Evolutionary conservation across 495 filamentous ascomycete species (phyloP), one percentile per base, ranked within the genome.

Genomic region (Chlorociboria aeruginascens): DNA sequence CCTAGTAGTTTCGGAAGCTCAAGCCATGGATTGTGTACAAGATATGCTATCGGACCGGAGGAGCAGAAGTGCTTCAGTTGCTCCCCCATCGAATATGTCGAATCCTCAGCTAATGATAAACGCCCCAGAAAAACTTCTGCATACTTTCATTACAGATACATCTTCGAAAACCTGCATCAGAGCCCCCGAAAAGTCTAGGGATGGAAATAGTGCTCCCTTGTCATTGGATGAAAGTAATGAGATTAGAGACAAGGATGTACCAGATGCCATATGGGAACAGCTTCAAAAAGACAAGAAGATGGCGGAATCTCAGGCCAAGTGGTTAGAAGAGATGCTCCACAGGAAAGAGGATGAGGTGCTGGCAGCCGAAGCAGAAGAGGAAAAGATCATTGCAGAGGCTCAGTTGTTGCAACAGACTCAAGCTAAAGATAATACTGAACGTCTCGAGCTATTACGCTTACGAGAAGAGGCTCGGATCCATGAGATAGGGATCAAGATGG

Each of bases 261-360:
- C 67, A 16, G 78, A 85, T 50, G 74, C 55, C 3, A 61, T 74
- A n/a, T 85, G 82, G 81, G 51, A 66, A 12, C 73, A 77, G 43
- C 68, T 86, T 0, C 66, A 78, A 48, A 54, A 45, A 0, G 74
- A 79, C 60, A 69, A 65, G 33, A 46, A 60, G 2, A 63, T 59
- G 1, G 61, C 63, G 1, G 57, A 62, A n/a, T 52, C 53, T 0
- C 61, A 67, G 37, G 53, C 20, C 11, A 46, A 54, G 33, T 30
- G 7, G 12, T 49, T 7, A 37, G 32, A 13, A 40, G 20, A 38
- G 37, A 42, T n/a, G 55, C 4, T 59, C 48, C 1, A 60, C 61
- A 35, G 64, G 60, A 14, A 48, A 35, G 47, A 42, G 39, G 10
- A 54, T 63, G 16, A 40, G 51, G 8, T 46, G 61, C 32, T 54